Evolutionary conservation across 192 early-diverging fungal species (phyloP), one percentile per base, ranked within the genome.

Genomic region (Entomortierella lignicola): DNA sequence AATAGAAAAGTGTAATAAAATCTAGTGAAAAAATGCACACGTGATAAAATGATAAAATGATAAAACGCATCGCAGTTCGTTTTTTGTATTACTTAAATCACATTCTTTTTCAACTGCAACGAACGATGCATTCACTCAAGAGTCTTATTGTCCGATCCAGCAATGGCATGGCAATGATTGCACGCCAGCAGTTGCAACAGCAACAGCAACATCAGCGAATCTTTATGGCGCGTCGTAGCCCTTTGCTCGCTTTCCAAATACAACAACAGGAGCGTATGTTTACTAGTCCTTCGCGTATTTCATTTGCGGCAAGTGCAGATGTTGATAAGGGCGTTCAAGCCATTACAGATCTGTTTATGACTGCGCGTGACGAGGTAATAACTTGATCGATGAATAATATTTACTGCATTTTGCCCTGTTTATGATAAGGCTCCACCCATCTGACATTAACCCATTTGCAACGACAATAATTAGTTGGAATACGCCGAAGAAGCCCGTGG

Each of bases 401-500:
- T n/a, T n/a, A n/a, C n/a, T n/a, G n/a, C n/a, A n/a, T n/a, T n/a
- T n/a, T n/a, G n/a, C n/a, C n/a, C n/a, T n/a, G n/a, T n/a, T n/a
- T n/a, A n/a, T n/a, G n/a, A n/a, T n/a, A n/a, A n/a, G n/a, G n/a
- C n/a, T n/a, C n/a, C n/a, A n/a, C n/a, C n/a, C n/a, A n/a, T n/a
- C n/a, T n/a, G n/a, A n/a, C n/a, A n/a, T n/a, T n/a, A n/a, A n/a
- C n/a, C n/a, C n/a, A n/a, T n/a, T n/a, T n/a, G n/a, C n/a, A n/a
- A 15, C 12, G 26, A 18, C 37, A 1, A 47, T 47, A 3, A 12
- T 3, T 55, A 79, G 75, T 51, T 79, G 34, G 75, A 79, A 12
- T 83, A 80, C 59, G 82, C 82, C 60, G 82, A 83, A 32, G 82
- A 83, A 31, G 75, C 82, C 3, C 75, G 82, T 51, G 82, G 82